Evolutionary conservation across 805 yeast genomes (phyloP).

Genomic region (Sugiyamaella chiloensis): DNA sequence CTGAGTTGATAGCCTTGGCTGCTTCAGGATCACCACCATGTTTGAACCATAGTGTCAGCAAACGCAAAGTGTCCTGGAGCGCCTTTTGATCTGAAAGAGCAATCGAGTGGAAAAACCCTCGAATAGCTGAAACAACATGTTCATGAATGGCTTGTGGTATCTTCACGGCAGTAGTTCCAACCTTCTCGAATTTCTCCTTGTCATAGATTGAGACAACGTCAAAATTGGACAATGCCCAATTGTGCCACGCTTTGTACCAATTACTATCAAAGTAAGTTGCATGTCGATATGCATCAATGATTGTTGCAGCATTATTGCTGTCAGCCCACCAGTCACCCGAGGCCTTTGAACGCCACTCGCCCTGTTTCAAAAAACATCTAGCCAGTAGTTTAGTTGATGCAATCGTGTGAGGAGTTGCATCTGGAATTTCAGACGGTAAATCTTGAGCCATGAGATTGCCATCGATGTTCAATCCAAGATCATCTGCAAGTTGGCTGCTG

Average conservation of each 20-base stretch:
- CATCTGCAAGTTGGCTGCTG: slow-evolving; percentile 85
- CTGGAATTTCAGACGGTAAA: slow-evolving; percentile 66
- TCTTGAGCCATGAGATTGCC: slow-evolving; percentile 86
- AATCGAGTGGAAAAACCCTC: slow-evolving; percentile 93
- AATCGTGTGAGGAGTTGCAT: slow-evolving; percentile 70
- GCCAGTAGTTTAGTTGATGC: slow-evolving; percentile 84
- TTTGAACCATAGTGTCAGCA: slow-evolving; percentile 91
- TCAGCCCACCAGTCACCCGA: slow-evolving; percentile 68
- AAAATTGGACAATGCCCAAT: slow-evolving; percentile 97
- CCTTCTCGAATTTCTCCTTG: background rate
- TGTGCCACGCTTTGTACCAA: slow-evolving; percentile 99
- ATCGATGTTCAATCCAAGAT: slow-evolving; percentile 63
- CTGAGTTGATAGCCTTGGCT: slow-evolving; percentile 84
- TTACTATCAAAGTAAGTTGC: slow-evolving; percentile 91
- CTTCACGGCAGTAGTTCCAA: slow-evolving; percentile 21
- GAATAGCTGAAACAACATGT: slow-evolving; percentile 93
- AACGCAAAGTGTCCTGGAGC: slow-evolving; percentile 84
- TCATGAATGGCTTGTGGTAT: slow-evolving; percentile 55
- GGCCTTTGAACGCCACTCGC: slow-evolving; percentile 93
- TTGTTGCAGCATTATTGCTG: slow-evolving; percentile 60
- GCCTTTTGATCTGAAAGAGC: slow-evolving; percentile 83
- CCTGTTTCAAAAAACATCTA: slow-evolving; percentile 93
- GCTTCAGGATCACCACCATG: slow-evolving; percentile 94
- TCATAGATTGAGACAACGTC: slow-evolving; percentile 68
- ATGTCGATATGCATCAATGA: slow-evolving; percentile 83